phyloP scores from a whole-genome alignment of 805 yeast genomes.

The Isabelozyma rhagii region DNA sequence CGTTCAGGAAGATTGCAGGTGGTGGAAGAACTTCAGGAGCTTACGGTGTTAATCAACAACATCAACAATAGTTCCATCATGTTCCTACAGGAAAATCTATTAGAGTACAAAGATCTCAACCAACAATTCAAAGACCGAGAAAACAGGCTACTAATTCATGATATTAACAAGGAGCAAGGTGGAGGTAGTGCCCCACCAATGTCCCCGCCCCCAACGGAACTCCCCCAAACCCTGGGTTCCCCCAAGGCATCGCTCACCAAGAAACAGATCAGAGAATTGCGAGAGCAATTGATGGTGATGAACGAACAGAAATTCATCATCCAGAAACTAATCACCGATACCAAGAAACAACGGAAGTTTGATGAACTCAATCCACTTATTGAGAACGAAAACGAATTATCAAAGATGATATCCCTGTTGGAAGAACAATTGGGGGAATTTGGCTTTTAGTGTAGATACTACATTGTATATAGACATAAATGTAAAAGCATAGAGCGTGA shows the following conservation, averaged over 20 bases:
- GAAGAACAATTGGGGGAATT: conserved; percentile 55
- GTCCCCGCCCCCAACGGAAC: background rate
- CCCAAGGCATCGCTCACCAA: conserved; percentile 38
- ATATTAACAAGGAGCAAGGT: background rate
- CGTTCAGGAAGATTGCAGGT: conserved; percentile 8
- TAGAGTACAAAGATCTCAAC: conserved; percentile 62
- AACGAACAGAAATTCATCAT: conserved; percentile 80
- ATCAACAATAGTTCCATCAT: conserved; percentile 54
- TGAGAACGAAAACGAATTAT: conserved; percentile 56
- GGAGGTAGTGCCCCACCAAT: background rate
- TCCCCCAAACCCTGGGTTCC: background rate
- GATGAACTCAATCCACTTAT: conserved; percentile 69
- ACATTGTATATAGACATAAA: too few species aligned
- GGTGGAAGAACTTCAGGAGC: conserved; percentile 6
- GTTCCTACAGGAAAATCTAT: conserved; percentile 65
- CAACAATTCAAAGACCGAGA: conserved; percentile 32
- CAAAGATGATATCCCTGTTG: conserved; percentile 43
- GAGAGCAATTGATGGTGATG: conserved; percentile 81
- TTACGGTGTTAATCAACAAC: conserved; percentile 42
- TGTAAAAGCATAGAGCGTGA: too few species aligned
- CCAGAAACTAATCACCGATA: conserved; percentile 56
- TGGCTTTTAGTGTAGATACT: conserved; percentile 20
- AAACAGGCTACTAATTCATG: conserved; percentile 14
- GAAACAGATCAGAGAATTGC: conserved; percentile 50
- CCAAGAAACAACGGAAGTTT: conserved; percentile 65